These are phyloP conservation scores for Pleurotus tuber-regium DNA, from an alignment of 768 basidiomycete genomes.

Conservation along the genomic window DNA sequence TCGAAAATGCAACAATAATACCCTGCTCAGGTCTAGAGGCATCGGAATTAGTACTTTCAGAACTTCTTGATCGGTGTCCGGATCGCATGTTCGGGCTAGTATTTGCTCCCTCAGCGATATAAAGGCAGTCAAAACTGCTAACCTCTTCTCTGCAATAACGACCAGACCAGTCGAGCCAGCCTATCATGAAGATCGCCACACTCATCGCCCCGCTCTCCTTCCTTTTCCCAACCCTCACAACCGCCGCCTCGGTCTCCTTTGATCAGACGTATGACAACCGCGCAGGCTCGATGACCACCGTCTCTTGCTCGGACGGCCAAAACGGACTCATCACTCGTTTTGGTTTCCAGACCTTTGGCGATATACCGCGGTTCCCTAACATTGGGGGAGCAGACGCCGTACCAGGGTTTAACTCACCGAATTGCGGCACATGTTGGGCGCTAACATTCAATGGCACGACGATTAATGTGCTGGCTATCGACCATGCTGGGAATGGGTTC, in stretches of 20 bases:
- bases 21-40: neutral
- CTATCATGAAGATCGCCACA: slow-evolving; percentile 18
- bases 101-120: too few species aligned
- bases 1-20: neutral
- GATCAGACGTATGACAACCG: slow-evolving; percentile 51
- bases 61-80: slow-evolving; percentile 2
- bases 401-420: slow-evolving; percentile 45
- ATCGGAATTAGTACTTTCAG: neutral
- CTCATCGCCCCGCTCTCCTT: slow-evolving; percentile 17
- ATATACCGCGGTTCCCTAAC: slow-evolving; percentile 55
- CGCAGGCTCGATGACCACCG: slow-evolving; percentile 34
- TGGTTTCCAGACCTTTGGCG: slow-evolving; percentile 46
- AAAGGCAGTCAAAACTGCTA: neutral
- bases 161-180: neutral
- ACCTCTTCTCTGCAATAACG: neutral
- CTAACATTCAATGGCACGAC: slow-evolving; percentile 42
- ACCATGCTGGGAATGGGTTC: slow-evolving; percentile 44
- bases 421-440: slow-evolving; percentile 62
- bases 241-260: slow-evolving; percentile 34
- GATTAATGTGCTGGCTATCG: slow-evolving; percentile 52
- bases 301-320: slow-evolving; percentile 47
- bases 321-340: slow-evolving; percentile 45
- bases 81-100: neutral
- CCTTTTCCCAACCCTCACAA: slow-evolving; percentile 20
- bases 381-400: slow-evolving; percentile 57